Evolutionary conservation across 129 eudicot genomes (phyloP).

Genomic region (Solidago caesia): DNA sequence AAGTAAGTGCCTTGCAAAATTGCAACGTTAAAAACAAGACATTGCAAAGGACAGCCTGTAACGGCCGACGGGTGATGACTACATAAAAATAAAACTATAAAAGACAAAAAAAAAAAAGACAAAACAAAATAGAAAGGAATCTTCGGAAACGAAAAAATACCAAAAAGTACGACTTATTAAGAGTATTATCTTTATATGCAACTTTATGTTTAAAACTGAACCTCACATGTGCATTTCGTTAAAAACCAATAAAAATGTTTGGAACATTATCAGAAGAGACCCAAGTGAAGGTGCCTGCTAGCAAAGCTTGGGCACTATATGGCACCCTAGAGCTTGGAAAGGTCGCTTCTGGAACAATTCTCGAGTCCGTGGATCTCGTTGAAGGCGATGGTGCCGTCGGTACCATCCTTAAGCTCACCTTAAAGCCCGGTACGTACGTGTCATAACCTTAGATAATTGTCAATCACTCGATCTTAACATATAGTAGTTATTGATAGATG

Average conservation of each 20-base stretch:
- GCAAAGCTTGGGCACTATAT: slow-evolving; percentile 35
- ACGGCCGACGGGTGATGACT: neutral
- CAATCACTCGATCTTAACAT: neutral
- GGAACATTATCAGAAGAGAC: slow-evolving; percentile 34
- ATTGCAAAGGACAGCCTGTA: neutral
- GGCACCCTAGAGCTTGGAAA: slow-evolving; percentile 35
- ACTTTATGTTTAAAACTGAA: neutral
- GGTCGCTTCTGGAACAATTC: slow-evolving; percentile 11
- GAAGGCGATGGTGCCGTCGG: slow-evolving; percentile 41
- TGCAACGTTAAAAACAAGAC: neutral
- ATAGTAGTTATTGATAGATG: too few species aligned
- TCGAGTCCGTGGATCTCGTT: slow-evolving; percentile 29
- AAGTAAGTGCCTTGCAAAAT: too few species aligned
- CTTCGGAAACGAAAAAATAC: neutral
- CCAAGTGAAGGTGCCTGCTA: slow-evolving; percentile 36
- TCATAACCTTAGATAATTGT: neutral
- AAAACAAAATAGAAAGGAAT: slow-evolving; percentile 11
- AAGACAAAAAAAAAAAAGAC: neutral
- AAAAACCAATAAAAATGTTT: slow-evolving; percentile 23
- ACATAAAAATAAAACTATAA: neutral
- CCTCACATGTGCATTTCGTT: slow-evolving; percentile 15
- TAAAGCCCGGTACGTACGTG: slow-evolving; percentile 34
- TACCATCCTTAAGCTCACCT: slow-evolving; percentile 32
- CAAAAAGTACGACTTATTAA: neutral
- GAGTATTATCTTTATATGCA: neutral